These are phyloP conservation scores for Saccharomyces hybrid DNA, from an alignment of 1,139 yeast genomes.

Conservation along the genomic window DNA sequence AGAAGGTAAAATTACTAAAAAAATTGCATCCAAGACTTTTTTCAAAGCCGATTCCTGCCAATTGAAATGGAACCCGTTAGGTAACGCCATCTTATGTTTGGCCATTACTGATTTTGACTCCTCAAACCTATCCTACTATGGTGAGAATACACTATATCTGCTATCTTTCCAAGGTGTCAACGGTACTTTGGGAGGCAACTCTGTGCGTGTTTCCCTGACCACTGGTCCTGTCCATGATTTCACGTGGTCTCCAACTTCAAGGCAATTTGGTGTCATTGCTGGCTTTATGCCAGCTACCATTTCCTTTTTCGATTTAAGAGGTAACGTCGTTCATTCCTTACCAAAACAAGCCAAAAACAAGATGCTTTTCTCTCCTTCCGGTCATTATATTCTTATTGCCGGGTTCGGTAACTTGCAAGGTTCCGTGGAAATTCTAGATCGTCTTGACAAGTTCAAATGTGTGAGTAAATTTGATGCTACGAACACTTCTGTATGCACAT, in stretches of 20 bases:
- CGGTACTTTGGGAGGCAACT: slow-evolving; percentile 89
- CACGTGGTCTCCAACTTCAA: slow-evolving; percentile 93
- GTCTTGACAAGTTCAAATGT: slow-evolving; percentile 77
- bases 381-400: slow-evolving; percentile 82
- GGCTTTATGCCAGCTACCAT: slow-evolving; percentile 98
- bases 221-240: slow-evolving; percentile 97
- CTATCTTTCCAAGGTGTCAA: slow-evolving; percentile 39
- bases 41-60: slow-evolving; percentile 94
- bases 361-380: slow-evolving; percentile 88
- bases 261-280: slow-evolving; percentile 95
- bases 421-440: slow-evolving; percentile 88
- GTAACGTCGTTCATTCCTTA: slow-evolving; percentile 75
- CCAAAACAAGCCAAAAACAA: slow-evolving; percentile 90
- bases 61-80: slow-evolving; percentile 88
- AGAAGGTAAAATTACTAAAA: slow-evolving; percentile 60
- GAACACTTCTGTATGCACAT: slow-evolving; percentile 89
- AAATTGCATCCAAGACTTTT: slow-evolving; percentile 79
- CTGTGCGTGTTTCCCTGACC: slow-evolving; percentile 78
- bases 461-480: slow-evolving; percentile 82
- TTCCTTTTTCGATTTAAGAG: slow-evolving; percentile 90
- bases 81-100: slow-evolving; percentile 87
- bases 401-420: slow-evolving; percentile 99
- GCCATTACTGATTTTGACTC: slow-evolving; percentile 96
- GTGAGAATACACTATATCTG: slow-evolving; percentile 87
- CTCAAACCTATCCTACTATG: slow-evolving; percentile 90